phyloP scores from a whole-genome alignment of 495 filamentous ascomycete species.

The Podospora pseudoanserina region DNA sequence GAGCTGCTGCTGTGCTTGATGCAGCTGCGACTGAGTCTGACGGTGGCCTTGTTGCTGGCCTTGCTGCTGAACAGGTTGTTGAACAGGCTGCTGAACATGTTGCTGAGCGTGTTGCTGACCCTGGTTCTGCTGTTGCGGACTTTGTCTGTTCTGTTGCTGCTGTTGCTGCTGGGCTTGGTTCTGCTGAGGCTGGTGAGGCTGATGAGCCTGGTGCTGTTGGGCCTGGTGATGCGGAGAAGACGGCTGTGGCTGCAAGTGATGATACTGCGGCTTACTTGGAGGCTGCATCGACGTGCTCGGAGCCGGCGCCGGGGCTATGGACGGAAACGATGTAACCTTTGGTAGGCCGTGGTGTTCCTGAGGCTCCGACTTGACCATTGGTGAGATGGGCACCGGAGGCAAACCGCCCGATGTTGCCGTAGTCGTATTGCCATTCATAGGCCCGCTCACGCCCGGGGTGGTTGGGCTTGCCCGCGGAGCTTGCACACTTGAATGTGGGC shows the following conservation, averaged over 20 bases:
- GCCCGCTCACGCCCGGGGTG: slow-evolving; percentile 12
- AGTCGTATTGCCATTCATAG: not conserved
- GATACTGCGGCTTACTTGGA: slow-evolving; percentile 19
- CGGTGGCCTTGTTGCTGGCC: slow-evolving; percentile 9
- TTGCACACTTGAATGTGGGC: slow-evolving; percentile 15
- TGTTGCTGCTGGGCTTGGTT: slow-evolving; percentile 34
- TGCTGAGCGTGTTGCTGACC: slow-evolving; percentile 33
- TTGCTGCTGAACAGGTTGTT: slow-evolving; percentile 14
- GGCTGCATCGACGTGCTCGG: slow-evolving; percentile 14
- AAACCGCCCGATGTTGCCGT: not conserved
- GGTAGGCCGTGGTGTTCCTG: slow-evolving; percentile 18
- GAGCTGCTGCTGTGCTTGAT: not conserved
- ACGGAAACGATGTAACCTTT: slow-evolving; percentile 25
- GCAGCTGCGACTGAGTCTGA: slow-evolving; percentile 6
- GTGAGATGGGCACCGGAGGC: slow-evolving; percentile 20
- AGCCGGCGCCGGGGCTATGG: slow-evolving; percentile 25
- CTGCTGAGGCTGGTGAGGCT: slow-evolving; percentile 1
- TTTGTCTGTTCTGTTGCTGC: not conserved
- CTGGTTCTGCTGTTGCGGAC: slow-evolving; percentile 6
- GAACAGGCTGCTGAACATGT: slow-evolving; percentile 35
- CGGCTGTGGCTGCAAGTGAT: slow-evolving; percentile 15
- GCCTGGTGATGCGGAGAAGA: slow-evolving; percentile 13
- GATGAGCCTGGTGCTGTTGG: slow-evolving; percentile 9
- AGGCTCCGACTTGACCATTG: slow-evolving; percentile 28
- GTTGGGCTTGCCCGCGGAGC: slow-evolving; percentile 17